These are phyloP conservation scores for Cystofilobasidium bisporidii DNA, from an alignment of 768 basidiomycete genomes.

Conservation along the genomic window DNA sequence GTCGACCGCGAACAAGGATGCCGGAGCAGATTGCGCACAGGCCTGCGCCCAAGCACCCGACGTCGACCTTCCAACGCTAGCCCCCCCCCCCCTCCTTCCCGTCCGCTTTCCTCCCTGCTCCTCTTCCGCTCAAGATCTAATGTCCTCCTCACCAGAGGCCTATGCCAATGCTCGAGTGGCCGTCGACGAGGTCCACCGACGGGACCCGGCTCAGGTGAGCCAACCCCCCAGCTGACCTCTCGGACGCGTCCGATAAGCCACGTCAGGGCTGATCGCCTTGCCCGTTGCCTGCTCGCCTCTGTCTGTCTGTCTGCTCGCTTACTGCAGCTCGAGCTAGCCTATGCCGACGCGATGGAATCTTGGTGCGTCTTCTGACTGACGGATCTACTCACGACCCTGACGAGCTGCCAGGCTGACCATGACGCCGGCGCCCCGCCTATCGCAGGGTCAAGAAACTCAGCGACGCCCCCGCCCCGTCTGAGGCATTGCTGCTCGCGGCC, in stretches of 20 bases:
- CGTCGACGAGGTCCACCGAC: conserved; percentile 13
- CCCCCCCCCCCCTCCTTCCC: no score
- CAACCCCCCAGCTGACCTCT: neutral
- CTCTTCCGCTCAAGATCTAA: no score
- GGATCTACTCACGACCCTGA: no score
- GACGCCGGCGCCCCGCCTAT: no score
- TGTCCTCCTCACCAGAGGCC: neutral
- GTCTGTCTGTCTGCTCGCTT: neutral
- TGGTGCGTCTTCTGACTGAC: conserved; percentile 9
- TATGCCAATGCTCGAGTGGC: neutral
- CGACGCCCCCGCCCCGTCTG: neutral
- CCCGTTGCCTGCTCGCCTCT: neutral
- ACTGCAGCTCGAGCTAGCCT: conserved; percentile 25
- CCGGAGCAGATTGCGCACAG: no score
- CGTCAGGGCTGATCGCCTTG: neutral
- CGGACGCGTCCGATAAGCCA: neutral
- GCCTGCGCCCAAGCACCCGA: no score
- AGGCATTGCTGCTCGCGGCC: conserved; percentile 14
- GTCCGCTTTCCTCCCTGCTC: no score
- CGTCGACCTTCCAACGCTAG: no score
- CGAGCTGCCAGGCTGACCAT: no score
- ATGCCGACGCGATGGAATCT: conserved; percentile 20
- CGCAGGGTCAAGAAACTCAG: conserved; percentile 2
- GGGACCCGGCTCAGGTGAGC: conserved; percentile 10
- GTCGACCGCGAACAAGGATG: no score